Base-by-base conservation (phyloP, 768 basidiomycete species). In the Kwoniella newhampshirensis region DNA sequence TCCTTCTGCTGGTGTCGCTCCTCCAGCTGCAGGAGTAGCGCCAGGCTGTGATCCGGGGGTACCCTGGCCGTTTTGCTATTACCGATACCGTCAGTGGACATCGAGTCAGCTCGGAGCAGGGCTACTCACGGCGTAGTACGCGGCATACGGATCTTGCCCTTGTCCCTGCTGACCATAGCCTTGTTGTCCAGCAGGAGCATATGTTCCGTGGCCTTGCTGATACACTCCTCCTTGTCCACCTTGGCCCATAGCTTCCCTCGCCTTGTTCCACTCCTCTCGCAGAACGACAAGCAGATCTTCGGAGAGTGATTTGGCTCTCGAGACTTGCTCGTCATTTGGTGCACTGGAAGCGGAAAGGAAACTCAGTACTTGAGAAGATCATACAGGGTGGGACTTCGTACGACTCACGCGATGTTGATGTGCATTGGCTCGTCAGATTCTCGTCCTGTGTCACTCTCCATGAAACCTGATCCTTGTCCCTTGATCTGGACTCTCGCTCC, bases 401-500 rank as follows among this genome's bases (percentile, higher is more conserved):
- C 11, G 12, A 82, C 87, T 50, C 64, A 90, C 89, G 88, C 90
- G 64, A 93, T 87, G 66, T 91, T 87, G 64, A 94, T 89, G 75
- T 89, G 90, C 83, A 94, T 85, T 3, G 91, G 89, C 59, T 91
- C 89, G 42, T 90, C 87, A 41, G 86, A 83, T 77, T 94, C 91
- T 69, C 85, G 80, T 1, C 90, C 88, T 0, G 91, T 92, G 66
- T 92, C 89, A 56, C 84, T 84, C 68, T 99, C 94, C 60, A 94
- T 86, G 74, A 96, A 99, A 1, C 94, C 94, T 23, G 91, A 93
- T 4, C 94, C 94, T 13, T 85, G 68, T 18, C 94, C 94, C 77
- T 98, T 98, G 67, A 99, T 96, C 75, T 99, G 94, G 8, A 99
- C 94, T 58, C 94, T 84, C 5, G 93, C 94, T 26, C 87, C 86